Conservation (phyloP, 805 yeast species). For the Zygosaccharomyces siamensis region DNA sequence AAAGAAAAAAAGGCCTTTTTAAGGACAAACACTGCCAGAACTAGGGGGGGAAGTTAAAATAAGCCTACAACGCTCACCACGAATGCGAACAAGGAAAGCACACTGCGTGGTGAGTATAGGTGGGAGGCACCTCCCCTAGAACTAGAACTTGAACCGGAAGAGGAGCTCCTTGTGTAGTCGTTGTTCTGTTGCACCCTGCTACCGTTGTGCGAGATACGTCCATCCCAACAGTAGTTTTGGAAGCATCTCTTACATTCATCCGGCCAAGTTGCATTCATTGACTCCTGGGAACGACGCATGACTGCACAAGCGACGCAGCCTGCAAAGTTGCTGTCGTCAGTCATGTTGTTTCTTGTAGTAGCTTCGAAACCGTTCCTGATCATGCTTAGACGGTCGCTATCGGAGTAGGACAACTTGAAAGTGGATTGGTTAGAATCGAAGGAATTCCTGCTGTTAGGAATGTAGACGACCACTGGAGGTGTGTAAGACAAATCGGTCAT, state of each 20-base stretch:
- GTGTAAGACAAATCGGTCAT: conserved; percentile 48
- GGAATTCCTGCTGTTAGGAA: conserved; percentile 67
- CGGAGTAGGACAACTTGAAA: conserved; percentile 57
- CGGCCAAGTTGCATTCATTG: conserved; percentile 53
- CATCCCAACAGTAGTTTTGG: conserved; percentile 60
- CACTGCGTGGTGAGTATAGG: conserved; percentile 1
- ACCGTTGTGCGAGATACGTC: conserved; percentile 39
- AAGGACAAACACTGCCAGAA: neutral
- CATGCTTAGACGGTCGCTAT: conserved; percentile 53
- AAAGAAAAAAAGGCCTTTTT: neutral
- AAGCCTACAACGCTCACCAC: conserved; percentile 2
- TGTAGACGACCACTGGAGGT: conserved; percentile 75
- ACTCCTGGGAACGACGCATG: conserved; percentile 71
- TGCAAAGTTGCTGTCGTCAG: conserved; percentile 64
- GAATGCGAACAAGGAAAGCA: conserved; percentile 1
- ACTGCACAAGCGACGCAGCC: conserved; percentile 82
- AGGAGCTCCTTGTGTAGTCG: conserved; percentile 11
- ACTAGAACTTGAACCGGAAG: neutral
- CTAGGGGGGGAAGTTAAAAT: neutral
- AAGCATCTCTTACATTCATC: conserved; percentile 73
- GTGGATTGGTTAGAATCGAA: conserved; percentile 69
- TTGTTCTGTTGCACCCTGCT: conserved; percentile 22
- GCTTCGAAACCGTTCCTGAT: conserved; percentile 71
- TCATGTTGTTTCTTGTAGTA: conserved; percentile 60
- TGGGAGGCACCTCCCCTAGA: neutral